Conservation (phyloP, 2,329 filamentous ascomycete species). For the Pestalotiopsis sp. region DNA sequence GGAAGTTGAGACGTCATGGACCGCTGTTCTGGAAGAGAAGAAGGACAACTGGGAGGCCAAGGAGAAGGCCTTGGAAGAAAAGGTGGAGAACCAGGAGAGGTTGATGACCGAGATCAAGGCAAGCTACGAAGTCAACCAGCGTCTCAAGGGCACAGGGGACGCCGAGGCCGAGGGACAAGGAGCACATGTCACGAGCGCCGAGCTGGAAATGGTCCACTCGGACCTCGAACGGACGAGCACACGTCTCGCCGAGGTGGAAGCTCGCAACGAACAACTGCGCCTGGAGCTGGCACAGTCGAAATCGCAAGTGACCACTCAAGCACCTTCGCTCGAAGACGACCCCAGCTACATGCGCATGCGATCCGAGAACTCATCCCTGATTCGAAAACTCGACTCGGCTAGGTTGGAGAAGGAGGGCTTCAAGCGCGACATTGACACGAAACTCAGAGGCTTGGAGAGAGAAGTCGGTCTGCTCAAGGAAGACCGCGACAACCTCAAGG, state of each 20-base stretch:
- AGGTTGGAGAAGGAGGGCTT: conserved; percentile 83
- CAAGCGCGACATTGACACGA: conserved; percentile 75
- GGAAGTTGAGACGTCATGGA: conserved; percentile 89
- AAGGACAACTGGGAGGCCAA: conserved; percentile 96
- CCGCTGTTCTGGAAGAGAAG: conserved; percentile 87
- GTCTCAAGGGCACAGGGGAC: conserved; percentile 74
- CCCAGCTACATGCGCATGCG: conserved; percentile 84
- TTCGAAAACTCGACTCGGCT: conserved; percentile 83
- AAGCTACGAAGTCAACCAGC: conserved; percentile 93
- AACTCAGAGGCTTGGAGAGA: conserved; percentile 77
- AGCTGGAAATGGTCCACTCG: conserved; percentile 89
- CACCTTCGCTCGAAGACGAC: conserved; percentile 78
- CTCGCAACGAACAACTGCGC: conserved; percentile 89
- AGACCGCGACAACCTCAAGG: conserved; percentile 78
- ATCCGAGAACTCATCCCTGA: conserved; percentile 89
- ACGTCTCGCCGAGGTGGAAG: conserved; percentile 86
- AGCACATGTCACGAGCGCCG: conserved; percentile 77
- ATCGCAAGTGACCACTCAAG: conserved; percentile 67
- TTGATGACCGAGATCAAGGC: conserved; percentile 94
- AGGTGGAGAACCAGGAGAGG: conserved; percentile 90
- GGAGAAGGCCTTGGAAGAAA: conserved; percentile 88
- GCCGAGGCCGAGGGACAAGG: conserved; percentile 57
- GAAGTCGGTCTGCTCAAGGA: conserved; percentile 74
- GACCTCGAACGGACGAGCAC: conserved; percentile 89
- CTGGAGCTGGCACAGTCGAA: conserved; percentile 89